phyloP scores from a whole-genome alignment of 2,329 filamentous ascomycete genomes.

The Teratosphaeria pseudoeucalypti region DNA sequence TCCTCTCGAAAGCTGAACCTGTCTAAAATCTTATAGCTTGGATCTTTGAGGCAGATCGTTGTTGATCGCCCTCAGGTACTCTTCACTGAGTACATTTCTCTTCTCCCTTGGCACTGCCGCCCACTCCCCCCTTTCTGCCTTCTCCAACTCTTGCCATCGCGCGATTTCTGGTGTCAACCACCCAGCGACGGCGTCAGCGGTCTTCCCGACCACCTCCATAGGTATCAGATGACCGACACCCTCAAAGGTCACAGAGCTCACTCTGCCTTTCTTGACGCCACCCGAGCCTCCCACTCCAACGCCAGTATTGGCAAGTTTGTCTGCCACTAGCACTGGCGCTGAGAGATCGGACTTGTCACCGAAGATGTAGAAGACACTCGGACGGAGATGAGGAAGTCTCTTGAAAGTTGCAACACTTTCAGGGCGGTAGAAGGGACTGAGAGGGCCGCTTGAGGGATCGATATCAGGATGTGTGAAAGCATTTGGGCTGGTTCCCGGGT shows the following conservation, averaged over 20 bases:
- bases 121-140: slow-evolving; percentile 18
- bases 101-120: slow-evolving; percentile 15
- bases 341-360: slow-evolving; percentile 52
- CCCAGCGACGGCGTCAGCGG: slow-evolving; percentile 43
- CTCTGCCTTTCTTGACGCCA: slow-evolving; percentile 52
- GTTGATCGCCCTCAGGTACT: slow-evolving; percentile 15
- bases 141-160: slow-evolving; percentile 25
- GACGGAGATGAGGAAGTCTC: slow-evolving; percentile 51
- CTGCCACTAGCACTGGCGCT: slow-evolving; percentile 36
- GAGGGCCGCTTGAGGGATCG: slow-evolving; percentile 25
- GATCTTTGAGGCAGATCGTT: slow-evolving; percentile 9
- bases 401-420: slow-evolving; percentile 49
- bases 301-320: slow-evolving; percentile 56
- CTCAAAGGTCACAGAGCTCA: slow-evolving; percentile 54
- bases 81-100: slow-evolving; percentile 20
- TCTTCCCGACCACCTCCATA: slow-evolving; percentile 62
- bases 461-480: slow-evolving; percentile 35
- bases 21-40: background rate
- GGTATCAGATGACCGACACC: slow-evolving; percentile 69
- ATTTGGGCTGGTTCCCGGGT: slow-evolving; percentile 26
- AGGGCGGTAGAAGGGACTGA: slow-evolving; percentile 53
- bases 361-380: slow-evolving; percentile 59
- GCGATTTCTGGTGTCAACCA: slow-evolving; percentile 28
- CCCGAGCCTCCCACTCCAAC: slow-evolving; percentile 58
- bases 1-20: background rate